Evolutionary conservation across 345 rosid species (phyloP), one percentile per base, ranked within the genome.

Genomic region (Citrus reticulata): DNA sequence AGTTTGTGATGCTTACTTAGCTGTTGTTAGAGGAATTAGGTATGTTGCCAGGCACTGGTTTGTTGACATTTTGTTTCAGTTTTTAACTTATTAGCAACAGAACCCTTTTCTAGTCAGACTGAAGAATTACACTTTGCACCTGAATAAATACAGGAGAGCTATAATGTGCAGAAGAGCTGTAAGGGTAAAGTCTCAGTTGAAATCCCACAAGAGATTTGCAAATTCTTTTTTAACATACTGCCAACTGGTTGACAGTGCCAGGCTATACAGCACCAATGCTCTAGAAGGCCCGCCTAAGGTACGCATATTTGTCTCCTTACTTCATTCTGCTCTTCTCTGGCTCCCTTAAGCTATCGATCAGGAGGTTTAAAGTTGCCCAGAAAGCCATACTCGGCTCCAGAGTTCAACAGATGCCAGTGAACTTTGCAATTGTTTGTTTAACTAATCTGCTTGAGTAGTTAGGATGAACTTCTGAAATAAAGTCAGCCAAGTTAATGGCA

Each of bases 21-120:
- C 98, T 9, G 99, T 93, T 54, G 85, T 89, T 69, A 88, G 99
- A 88, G 99, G 97, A 89, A 90, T 95, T 81, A 93, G 99, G 99
- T 90, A 78, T 35, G 70, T 49, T 64, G 51, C 22, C 42, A 71
- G 17, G 13, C 4, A 27, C 17, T 54, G 16, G 62, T 61, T 68
- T 19, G 34, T 63, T 42, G 69, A 14, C 61, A 20, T 62, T 71
- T 32, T 5, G 46, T 67, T 34, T n/a, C 20, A 30, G 19, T 58
- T 25, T 20, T 20, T 59, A 68, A 51, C 63, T 46, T 24, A n/a
- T 17, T 39, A 65, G 39, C 37, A 66, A 60, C 25, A 57, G 51
- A 59, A 64, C 49, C 29, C 46, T 9, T 1, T 59, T 51, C 73
- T 57, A 22, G 14, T 76, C 24, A 76, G 68, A 73, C 54, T 77